A percentile compares a stretch with the other conserved stretches of the same genome.
Conservation (phyloP, 352 stramenopile genomes). For the Phytopythium mirpurense region DNA sequence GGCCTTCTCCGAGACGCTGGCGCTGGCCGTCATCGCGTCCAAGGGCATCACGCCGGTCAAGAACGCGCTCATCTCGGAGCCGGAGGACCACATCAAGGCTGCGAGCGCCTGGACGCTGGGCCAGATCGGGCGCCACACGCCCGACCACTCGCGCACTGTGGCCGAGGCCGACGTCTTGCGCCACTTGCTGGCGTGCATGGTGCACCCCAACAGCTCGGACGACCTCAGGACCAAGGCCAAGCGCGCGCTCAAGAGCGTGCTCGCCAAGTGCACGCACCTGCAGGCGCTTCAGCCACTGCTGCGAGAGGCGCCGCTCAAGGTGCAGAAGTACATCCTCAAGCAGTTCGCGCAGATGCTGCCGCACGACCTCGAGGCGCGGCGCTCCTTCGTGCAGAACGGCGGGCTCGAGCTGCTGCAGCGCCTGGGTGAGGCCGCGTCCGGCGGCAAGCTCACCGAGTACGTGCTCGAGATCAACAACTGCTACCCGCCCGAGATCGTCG, state of each 20-base stretch:
- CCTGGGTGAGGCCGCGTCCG: slow-evolving; percentile 84
- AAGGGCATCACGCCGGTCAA: slow-evolving; percentile 92
- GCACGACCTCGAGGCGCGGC: slow-evolving; percentile 89
- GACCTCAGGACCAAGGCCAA: slow-evolving; percentile 94
- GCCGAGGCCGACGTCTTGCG: slow-evolving; percentile 92
- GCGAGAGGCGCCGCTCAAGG: slow-evolving; percentile 89
- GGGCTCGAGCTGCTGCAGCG: slow-evolving; percentile 92
- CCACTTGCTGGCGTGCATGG: slow-evolving; percentile 92
- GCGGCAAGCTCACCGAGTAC: slow-evolving; percentile 92
- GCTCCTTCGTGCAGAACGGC: slow-evolving; percentile 92
- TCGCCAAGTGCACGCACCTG: slow-evolving; percentile 94
- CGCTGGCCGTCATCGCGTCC: slow-evolving; percentile 92
- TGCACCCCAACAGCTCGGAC: slow-evolving; percentile 88
- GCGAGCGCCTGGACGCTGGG: slow-evolving; percentile 94
- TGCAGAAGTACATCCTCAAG: slow-evolving; percentile 96
- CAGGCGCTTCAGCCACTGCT: slow-evolving; percentile 91
- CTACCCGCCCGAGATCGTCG: slow-evolving; percentile 94
- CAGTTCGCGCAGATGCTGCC: slow-evolving; percentile 94
- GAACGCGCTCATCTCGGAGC: slow-evolving; percentile 89
- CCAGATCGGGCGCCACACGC: slow-evolving; percentile 92
- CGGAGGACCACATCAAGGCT: slow-evolving; percentile 95
- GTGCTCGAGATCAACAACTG: slow-evolving; percentile 96
- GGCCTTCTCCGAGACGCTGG: slow-evolving; percentile 93
- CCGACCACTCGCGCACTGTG: slow-evolving; percentile 90
- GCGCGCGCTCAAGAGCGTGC: slow-evolving; percentile 90